Evolutionary conservation across 768 basidiomycete species (phyloP).

Genomic region (Paxillus rubicundulus): DNA sequence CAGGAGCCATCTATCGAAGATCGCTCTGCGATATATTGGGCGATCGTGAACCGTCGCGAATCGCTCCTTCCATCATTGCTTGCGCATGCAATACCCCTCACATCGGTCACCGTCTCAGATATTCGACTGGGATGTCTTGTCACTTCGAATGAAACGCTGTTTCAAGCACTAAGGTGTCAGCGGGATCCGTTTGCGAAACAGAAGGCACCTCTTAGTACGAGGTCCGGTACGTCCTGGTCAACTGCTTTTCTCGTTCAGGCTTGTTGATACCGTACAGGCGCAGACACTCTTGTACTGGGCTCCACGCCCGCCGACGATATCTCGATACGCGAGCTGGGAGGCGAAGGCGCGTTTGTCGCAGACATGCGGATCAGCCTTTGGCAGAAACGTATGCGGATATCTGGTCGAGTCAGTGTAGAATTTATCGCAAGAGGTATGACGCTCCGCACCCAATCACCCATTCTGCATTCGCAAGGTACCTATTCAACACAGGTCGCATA

Average conservation of each 20-base stretch:
- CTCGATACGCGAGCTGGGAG: slow-evolving; percentile 48
- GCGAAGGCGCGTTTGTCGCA: slow-evolving; percentile 53
- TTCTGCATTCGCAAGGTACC: background rate
- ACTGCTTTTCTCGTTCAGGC: no score
- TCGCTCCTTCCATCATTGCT: slow-evolving; percentile 50
- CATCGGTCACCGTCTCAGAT: slow-evolving; percentile 49
- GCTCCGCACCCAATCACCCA: background rate
- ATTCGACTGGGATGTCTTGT: slow-evolving; percentile 62
- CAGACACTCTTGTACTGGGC: slow-evolving; percentile 47
- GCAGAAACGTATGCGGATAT: slow-evolving; percentile 69
- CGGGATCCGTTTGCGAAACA: slow-evolving; percentile 8
- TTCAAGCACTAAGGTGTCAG: slow-evolving; percentile 22
- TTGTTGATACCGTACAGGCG: slow-evolving; percentile 26
- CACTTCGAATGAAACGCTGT: slow-evolving; percentile 23
- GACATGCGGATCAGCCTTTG: slow-evolving; percentile 48
- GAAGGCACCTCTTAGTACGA: slow-evolving; percentile 11
- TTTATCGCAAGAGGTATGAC: slow-evolving; percentile 58
- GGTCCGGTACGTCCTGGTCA: slow-evolving; percentile 6
- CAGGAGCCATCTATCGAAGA: slow-evolving; percentile 64
- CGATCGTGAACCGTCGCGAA: slow-evolving; percentile 52
- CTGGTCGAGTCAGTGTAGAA: slow-evolving; percentile 52
- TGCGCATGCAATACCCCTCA: slow-evolving; percentile 47
- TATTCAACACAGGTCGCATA: slow-evolving; percentile 20
- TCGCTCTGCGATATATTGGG: slow-evolving; percentile 73
- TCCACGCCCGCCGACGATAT: slow-evolving; percentile 52